Evolutionary conservation across 306 rosid species (phyloP), one percentile per base, ranked within the genome.

Genomic region (Cicer arietinum): DNA sequence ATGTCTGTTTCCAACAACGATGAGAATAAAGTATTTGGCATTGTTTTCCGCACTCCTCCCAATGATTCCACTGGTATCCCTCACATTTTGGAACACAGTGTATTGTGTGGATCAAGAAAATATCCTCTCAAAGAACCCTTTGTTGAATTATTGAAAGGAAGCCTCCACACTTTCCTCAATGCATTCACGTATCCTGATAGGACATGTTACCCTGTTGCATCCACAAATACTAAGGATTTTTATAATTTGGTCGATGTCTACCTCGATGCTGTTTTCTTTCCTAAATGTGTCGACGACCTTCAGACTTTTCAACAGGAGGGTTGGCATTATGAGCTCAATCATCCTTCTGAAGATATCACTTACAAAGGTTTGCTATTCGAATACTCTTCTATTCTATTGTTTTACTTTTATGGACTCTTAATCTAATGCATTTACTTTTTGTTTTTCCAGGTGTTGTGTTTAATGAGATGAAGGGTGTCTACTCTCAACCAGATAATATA

Each of bases 391-490:
- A 53, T 16, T 54, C 61, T 18, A 54, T 17, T 54, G 6, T 44
- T 16, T 25, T 14, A 14, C 16, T 14, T 14, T 14, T 71, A 30
- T 30, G 0, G 37, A 3, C 37, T 30, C 6, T 30, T 30, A 30
- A 30, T 30, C 37, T 25, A 54, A 39, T n/a, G 64, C 8, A 13
- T 48, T 69, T 79, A 22, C 22, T 77, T 41, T 2, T 54, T 47
- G 18, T 74, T 17, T 60, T 86, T 84, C 56, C 70, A 91, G 98
- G 99, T 79, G 99, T 94, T 81, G 99, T 94, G 65, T 94, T 94
- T 83, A 94, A 94, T 79, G 98, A 94, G 90, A 94, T 94, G 99
- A 94, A 94, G 81, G 98, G 98, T 59, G 99, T 92, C 63, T 94
- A 94, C 85, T 94, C 99, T 83, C 97, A 94, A 82, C 98, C 96